Evolutionary conservation across 2,329 filamentous ascomycete genomes (phyloP), one percentile per base, ranked within the genome.

Genomic region (Claviceps humidiphila): DNA sequence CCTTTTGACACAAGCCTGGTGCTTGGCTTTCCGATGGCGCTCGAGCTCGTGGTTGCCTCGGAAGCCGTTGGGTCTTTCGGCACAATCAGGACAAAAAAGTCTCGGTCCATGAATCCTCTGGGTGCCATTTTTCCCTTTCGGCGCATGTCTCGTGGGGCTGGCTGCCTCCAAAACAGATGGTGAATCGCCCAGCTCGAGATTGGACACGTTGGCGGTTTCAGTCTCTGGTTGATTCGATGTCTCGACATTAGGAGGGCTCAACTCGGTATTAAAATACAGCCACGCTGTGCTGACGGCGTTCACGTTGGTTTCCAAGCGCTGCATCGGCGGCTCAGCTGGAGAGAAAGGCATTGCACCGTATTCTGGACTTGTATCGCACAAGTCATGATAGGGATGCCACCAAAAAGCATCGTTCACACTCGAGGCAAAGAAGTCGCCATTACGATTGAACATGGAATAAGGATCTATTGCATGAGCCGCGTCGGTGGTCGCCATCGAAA

Each of bases 21-120:
- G 91, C 57, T 87, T 79, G 38, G 74, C 71, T 43, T 78, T 77
- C 51, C 75, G 75, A 58, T 89, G 85, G 17, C 85, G 76, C 44
- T 81, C 77, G 26, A 88, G 76, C 65, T 95, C 89, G 63, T 95
- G 89, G 24, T 90, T 86, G 51, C 89, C 89, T 38, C 89, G 82
- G 67, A 95, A 95, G 45, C 87, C 89, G 17, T 85, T 78, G 0
- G 83, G 84, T 50, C 87, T 78, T 52, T 87, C 82, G 50, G 76
- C 75, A 69, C 89, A 95, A 54, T 78, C 70, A 1, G 69, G 64
- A 65, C 89, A 95, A 62, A 77, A 78, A 55, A 87, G 81, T 65
- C 86, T 88, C 39, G 80, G 78, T 55, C 86, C 82, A 76, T 41
- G 68, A 65, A 16, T 54, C 63, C 51, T 70, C 65, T 58, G 71